Conservation (phyloP, 129 eudicot species). For the Centella asiatica region DNA sequence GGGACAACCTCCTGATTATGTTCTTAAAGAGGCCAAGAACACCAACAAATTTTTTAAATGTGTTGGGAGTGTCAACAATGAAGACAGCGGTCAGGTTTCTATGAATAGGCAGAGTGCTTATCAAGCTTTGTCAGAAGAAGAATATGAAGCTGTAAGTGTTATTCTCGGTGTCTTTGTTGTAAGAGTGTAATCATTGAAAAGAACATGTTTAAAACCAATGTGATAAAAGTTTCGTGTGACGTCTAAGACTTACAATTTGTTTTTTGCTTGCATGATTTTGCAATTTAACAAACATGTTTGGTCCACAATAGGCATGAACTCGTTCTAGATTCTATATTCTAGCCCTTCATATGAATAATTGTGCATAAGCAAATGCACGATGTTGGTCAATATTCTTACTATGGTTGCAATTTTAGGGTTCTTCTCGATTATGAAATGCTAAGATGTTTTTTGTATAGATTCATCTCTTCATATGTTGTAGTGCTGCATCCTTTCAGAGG, state of each 20-base stretch:
- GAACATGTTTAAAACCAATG: neutral
- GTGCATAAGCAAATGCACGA: neutral
- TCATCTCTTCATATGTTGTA: slow-evolving; percentile 10
- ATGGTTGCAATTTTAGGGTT: neutral
- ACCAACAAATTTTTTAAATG: slow-evolving; percentile 85
- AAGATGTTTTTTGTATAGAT: neutral
- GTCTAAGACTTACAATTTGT: neutral
- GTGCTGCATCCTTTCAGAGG: slow-evolving; percentile 42
- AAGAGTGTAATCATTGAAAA: neutral
- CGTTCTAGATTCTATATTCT: too few relatives aligned
- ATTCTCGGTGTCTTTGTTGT: slow-evolving; percentile 2
- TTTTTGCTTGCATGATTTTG: neutral
- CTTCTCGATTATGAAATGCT: neutral
- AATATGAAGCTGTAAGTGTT: slow-evolving; percentile 78
- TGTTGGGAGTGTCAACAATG: slow-evolving; percentile 53
- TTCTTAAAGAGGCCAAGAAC: slow-evolving; percentile 78
- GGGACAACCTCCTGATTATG: slow-evolving; percentile 94
- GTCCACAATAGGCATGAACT: neutral
- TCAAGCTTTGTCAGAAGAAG: slow-evolving; percentile 79
- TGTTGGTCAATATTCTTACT: neutral
- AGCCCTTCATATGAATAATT: neutral
- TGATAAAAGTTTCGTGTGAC: neutral
- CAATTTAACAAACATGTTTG: neutral
- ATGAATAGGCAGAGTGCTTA: slow-evolving; percentile 49
- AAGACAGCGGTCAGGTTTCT: slow-evolving; percentile 43